A percentile compares a stretch with the other conserved stretches of the same genome.
Conservation (phyloP, 2,329 filamentous ascomycete species). For the Xylariaceae sp. region DNA sequence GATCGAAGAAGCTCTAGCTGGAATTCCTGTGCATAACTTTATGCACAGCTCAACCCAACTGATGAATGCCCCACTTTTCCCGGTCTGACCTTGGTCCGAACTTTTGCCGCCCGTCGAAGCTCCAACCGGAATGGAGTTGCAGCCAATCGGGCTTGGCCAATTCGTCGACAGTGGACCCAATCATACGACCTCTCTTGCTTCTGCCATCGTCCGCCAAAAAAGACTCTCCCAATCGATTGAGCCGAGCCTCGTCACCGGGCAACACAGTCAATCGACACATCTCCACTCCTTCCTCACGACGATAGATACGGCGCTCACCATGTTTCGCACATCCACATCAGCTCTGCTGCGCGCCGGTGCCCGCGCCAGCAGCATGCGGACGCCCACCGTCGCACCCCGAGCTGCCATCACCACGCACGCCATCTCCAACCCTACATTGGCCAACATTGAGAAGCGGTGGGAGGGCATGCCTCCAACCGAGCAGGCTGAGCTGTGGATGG, state of each 20-base stretch:
- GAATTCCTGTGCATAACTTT: no score
- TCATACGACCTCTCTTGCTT: conserved; percentile 25
- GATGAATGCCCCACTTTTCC: neutral
- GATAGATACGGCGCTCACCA: conserved; percentile 27
- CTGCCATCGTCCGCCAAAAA: conserved; percentile 26
- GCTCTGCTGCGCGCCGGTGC: conserved; percentile 48
- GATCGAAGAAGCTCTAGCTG: no score
- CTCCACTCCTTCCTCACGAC: conserved; percentile 22
- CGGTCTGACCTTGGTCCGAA: conserved; percentile 21
- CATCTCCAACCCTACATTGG: conserved; percentile 95
- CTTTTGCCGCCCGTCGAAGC: conserved; percentile 21
- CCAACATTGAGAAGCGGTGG: conserved; percentile 99
- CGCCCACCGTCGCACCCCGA: conserved; percentile 41
- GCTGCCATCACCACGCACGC: conserved; percentile 71
- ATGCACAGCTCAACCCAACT: no score
- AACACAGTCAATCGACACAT: conserved; percentile 20
- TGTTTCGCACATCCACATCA: conserved; percentile 54
- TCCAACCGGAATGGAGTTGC: conserved; percentile 15
- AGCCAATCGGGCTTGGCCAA: conserved; percentile 16
- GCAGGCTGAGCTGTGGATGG: conserved; percentile 99
- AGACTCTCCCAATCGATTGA: conserved; percentile 23
- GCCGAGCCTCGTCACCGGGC: conserved; percentile 9
- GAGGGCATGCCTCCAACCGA: conserved; percentile 96
- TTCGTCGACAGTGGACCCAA: conserved; percentile 24
- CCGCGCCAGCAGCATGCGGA: conserved; percentile 38